Conservation (phyloP, 257 asterid genomes). For the Solanum acaule region DNA sequence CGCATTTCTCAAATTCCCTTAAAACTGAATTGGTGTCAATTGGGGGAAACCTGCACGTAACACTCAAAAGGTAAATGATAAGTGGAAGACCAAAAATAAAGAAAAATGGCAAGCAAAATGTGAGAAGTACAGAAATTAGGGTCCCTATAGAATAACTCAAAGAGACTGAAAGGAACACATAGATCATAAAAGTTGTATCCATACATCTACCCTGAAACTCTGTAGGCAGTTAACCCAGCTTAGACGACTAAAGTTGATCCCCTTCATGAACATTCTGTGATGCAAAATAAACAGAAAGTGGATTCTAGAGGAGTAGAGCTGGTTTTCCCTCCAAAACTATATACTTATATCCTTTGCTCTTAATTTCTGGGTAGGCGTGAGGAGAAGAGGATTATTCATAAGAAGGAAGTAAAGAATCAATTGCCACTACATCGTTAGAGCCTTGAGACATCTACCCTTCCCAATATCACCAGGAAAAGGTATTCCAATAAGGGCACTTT, state of each 20-base stretch:
- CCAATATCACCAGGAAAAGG: background rate
- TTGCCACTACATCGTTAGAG: background rate
- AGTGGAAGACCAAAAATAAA: background rate
- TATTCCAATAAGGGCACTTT: background rate
- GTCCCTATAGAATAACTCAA: background rate
- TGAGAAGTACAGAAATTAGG: background rate
- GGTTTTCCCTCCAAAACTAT: background rate
- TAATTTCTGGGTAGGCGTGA: background rate
- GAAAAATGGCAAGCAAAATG: background rate
- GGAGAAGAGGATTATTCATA: background rate
- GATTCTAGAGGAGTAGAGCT: background rate
- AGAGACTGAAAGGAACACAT: background rate
- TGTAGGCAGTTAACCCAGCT: background rate
- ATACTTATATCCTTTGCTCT: background rate
- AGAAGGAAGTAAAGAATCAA: background rate
- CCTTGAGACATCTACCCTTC: background rate
- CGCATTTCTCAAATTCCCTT: slow-evolving; percentile 92
- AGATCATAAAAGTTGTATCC: background rate
- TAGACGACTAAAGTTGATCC: background rate
- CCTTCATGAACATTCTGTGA: background rate
- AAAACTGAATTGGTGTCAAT: slow-evolving; percentile 82
- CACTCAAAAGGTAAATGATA: background rate
- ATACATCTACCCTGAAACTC: background rate
- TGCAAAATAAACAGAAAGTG: background rate
- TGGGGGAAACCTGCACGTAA: slow-evolving; percentile 61